Percentiles rank a stretch among this genome's conserved stretches.
Conservation (phyloP, 116 monocot species). For the Phalaenopsis hybrid region DNA sequence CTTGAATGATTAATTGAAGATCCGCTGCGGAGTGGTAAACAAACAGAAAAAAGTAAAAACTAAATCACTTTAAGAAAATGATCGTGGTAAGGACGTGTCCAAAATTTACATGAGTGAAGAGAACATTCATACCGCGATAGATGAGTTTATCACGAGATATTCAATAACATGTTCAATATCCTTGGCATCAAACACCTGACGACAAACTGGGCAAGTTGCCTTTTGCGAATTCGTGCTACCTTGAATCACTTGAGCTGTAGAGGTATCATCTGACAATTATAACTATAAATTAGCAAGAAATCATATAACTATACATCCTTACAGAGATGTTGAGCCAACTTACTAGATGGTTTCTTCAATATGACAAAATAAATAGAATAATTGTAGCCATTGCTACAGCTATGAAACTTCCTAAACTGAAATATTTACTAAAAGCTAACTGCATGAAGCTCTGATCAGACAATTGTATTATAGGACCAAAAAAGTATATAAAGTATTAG, state of each 20-base stretch:
- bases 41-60: background rate
- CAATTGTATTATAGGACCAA: too few relatives aligned
- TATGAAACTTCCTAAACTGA: background rate
- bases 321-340: background rate
- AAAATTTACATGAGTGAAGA: background rate
- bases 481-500: too few relatives aligned
- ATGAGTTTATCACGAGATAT: slow-evolving; percentile 33
- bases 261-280: slow-evolving; percentile 12
- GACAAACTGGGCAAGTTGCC: slow-evolving; percentile 75
- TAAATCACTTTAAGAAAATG: background rate
- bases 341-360: background rate
- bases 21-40: background rate
- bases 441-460: too few relatives aligned
- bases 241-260: slow-evolving; percentile 39
- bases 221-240: slow-evolving; percentile 17
- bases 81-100: background rate
- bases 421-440: too few relatives aligned
- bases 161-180: slow-evolving; percentile 73
- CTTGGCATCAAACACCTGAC: slow-evolving; percentile 58
- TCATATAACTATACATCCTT: background rate
- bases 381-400: background rate
- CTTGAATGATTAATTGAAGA: background rate
- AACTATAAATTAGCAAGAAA: slow-evolving; percentile 1
- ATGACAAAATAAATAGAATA: background rate
- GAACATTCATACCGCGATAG: slow-evolving; percentile 33